Conservation (phyloP, 2,329 filamentous ascomycete genomes). For the Lasiodiplodia gonubiensis region DNA sequence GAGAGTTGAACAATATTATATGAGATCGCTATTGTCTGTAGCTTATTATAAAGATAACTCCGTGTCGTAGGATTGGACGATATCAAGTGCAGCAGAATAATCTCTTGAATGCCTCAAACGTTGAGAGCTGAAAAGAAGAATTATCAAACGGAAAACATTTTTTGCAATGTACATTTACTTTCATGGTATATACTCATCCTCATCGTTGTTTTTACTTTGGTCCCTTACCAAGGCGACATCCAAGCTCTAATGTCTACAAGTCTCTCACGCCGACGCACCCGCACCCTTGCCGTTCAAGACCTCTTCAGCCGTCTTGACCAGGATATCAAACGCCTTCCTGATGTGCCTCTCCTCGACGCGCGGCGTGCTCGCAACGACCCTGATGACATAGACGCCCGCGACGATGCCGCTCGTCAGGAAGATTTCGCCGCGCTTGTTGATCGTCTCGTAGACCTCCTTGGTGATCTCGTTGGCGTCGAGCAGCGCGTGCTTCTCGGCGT, state of each 20-base stretch:
- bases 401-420: slow-evolving; percentile 82
- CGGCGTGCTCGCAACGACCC: slow-evolving; percentile 76
- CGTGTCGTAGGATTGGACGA: no score
- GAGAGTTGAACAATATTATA: no score
- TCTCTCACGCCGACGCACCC: background rate
- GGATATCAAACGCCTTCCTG: slow-evolving; percentile 72
- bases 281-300: slow-evolving; percentile 31
- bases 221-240: background rate
- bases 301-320: slow-evolving; percentile 69
- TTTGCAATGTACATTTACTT: background rate
- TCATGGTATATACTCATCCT: background rate
- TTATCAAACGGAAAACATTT: background rate
- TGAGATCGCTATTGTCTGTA: no score
- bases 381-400: slow-evolving; percentile 75
- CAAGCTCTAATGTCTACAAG: background rate
- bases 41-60: no score
- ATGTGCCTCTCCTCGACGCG: slow-evolving; percentile 75
- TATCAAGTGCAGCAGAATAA: no score
- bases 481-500: slow-evolving; percentile 48
- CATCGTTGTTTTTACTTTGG: background rate
- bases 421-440: slow-evolving; percentile 77
- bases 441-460: slow-evolving; percentile 73
- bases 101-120: background rate
- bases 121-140: background rate
- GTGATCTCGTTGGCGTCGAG: slow-evolving; percentile 71